Evolutionary conservation across 129 eudicot genomes (phyloP).

Genomic region (Flaveria bidentis): DNA sequence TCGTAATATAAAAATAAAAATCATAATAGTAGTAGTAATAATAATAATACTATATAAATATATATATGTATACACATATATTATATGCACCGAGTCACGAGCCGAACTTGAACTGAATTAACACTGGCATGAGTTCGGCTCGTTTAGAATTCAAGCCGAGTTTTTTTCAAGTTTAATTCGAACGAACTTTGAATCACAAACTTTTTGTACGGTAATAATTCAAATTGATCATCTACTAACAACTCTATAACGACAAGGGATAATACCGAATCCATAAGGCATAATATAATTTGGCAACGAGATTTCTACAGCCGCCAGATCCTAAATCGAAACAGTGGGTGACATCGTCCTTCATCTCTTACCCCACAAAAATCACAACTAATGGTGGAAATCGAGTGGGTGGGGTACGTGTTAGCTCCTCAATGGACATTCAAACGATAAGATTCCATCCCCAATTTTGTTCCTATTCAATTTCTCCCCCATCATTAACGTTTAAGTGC

Average conservation of each 20-base stretch:
- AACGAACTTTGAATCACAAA: too few species aligned
- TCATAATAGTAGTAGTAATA: too few species aligned
- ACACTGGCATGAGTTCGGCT: too few species aligned
- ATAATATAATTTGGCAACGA: background rate
- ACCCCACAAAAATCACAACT: constrained; percentile 33
- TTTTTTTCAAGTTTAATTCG: too few species aligned
- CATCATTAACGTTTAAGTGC: constrained; percentile 25
- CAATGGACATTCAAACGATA: constrained; percentile 32
- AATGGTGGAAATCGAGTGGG: constrained; percentile 18
- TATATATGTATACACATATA: too few species aligned
- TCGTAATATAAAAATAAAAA: too few species aligned
- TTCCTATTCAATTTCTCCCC: constrained; percentile 14
- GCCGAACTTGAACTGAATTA: too few species aligned
- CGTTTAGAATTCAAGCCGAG: too few species aligned
- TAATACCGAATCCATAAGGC: background rate
- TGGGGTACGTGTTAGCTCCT: constrained; percentile 31
- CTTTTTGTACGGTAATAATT: too few species aligned
- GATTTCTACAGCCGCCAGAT: background rate
- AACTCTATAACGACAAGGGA: background rate
- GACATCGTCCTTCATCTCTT: background rate
- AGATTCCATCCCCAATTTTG: constrained; percentile 30
- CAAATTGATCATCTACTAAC: too few species aligned
- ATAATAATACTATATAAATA: too few species aligned
- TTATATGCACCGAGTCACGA: too few species aligned
- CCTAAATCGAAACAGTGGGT: constrained; percentile 7